Percentiles rank a stretch among this genome's conserved stretches.
Evolutionary conservation across 805 yeast species (phyloP).

Genomic region (Yarrowia yakushimensis): DNA sequence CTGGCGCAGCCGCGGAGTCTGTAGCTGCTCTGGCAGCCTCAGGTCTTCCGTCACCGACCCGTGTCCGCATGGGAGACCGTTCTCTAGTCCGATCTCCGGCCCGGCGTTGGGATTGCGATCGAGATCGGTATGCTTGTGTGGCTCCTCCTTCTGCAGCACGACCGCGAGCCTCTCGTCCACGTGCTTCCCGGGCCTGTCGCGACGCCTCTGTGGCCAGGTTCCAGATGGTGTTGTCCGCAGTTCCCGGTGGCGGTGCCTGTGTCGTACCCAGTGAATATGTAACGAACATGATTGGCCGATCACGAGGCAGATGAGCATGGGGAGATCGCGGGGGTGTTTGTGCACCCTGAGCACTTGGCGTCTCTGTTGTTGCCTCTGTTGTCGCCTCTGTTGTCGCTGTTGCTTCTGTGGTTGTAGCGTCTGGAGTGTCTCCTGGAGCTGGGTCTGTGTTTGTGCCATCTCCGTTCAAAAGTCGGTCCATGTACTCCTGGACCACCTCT

Average conservation of each 20-base stretch:
- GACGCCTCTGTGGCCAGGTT: neutral
- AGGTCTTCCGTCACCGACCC: neutral
- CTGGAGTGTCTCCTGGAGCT: neutral
- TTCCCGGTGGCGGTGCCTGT: neutral
- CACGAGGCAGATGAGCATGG: neutral
- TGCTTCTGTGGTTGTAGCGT: too few species aligned
- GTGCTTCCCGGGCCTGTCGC: slow-evolving; percentile 1
- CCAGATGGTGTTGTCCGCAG: neutral
- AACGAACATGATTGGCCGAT: neutral
- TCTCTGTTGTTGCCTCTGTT: neutral
- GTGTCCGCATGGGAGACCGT: neutral
- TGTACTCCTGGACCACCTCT: slow-evolving; percentile 12
- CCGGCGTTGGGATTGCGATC: neutral
- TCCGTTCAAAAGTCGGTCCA: slow-evolving; percentile 1
- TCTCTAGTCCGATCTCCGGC: neutral
- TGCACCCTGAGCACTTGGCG: neutral
- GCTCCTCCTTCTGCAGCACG: neutral
- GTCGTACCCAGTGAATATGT: neutral
- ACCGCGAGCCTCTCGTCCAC: neutral
- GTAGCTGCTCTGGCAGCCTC: neutral
- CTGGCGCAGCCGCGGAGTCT: neutral
- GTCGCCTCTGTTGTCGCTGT: neutral
- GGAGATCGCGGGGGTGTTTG: neutral
- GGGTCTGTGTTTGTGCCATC: neutral
- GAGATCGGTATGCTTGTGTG: slow-evolving; percentile 12